Evolutionary conservation across 2,329 filamentous ascomycete genomes (phyloP), one percentile per base, ranked within the genome.

Genomic region (Colletotrichum noveboracense): DNA sequence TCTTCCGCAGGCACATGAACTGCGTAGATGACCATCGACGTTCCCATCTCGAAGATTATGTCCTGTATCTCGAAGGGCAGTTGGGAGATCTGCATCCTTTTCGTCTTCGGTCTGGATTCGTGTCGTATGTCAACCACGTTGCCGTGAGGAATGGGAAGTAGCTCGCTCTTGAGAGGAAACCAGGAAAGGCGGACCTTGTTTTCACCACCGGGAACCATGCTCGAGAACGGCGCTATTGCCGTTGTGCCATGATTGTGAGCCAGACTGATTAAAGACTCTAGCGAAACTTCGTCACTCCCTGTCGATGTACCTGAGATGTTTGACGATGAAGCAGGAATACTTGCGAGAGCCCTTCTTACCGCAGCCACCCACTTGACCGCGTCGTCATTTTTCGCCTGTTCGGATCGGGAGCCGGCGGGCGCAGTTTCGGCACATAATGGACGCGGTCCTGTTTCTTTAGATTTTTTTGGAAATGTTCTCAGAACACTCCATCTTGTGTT

Each of bases 251-350:
- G 18, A 48, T n/a, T 0, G 38, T 48, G 5, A 48, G 18, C 38
- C 38, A 48, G 18, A 2, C 8, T 6, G 9, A 1, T 0, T n/a
- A 1, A n/a, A n/a, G 38, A 1, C 38, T 48, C 1, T 2, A n/a
- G 38, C 9, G 5, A 7, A 48, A 12, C 1, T 6, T 48, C 18
- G 1, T 2, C 18, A n/a, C 38, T 21, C 38, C 1, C 9, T 48
- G 38, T 7, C 38, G 18, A n/a, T 48, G 18, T 48, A 2, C 3
- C 9, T 48, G 38, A n/a, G 3, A 12, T 2, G 3, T n/a, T 48
- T 48, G 38, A 2, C 18, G 38, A 48, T 3, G 38, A 1, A 6
- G 38, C 6, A 1, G 18, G 38, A 48, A 48, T 48, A 2, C 18
- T 48, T 2, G 38, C 38, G 38, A 48, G 2, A 4, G 3, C 3